Conservation (phyloP, 1,284 basidiomycete genomes). For the Rhodotorula sp. region DNA sequence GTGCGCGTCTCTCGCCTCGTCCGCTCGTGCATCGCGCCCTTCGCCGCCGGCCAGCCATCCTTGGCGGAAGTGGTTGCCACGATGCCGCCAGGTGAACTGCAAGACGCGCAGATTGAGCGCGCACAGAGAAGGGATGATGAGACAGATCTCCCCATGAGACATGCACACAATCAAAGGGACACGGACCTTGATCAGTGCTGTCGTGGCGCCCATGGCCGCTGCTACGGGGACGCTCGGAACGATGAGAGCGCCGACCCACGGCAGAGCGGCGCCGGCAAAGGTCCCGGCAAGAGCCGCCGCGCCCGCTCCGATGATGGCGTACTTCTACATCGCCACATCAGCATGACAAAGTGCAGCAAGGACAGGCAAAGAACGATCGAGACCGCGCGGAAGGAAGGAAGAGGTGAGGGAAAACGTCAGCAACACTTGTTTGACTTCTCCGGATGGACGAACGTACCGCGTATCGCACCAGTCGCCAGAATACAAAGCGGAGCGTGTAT, state of each 20-base stretch:
- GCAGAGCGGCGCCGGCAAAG: conserved; percentile 21
- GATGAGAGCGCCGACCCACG: conserved; percentile 27
- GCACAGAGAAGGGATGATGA: too few species aligned
- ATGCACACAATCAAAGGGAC: not conserved
- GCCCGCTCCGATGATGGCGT: conserved; percentile 30
- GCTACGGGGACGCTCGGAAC: conserved; percentile 34
- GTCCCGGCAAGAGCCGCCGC: conserved; percentile 30
- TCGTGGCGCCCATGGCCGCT: conserved; percentile 28
- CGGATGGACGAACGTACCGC: conserved; percentile 1
- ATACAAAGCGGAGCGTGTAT: conserved; percentile 51
- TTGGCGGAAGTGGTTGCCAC: conserved; percentile 34
- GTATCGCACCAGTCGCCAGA: conserved; percentile 51
- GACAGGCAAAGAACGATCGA: not conserved
- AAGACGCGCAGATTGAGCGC: not conserved
- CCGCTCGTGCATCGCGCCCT: conserved; percentile 21
- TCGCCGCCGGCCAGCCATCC: conserved; percentile 28
- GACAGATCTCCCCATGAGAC: not conserved
- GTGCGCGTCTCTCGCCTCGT: conserved; percentile 30
- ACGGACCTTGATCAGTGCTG: conserved; percentile 34
- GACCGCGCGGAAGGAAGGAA: not conserved
- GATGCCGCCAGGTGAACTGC: conserved; percentile 38
- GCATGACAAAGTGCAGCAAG: not conserved
- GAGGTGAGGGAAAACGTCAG: not conserved
- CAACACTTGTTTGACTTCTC: too few species aligned
- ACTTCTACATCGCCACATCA: conserved; percentile 20